Evolutionary conservation across 768 basidiomycete species (phyloP), one percentile per base, ranked within the genome.

Genomic region (Rubroboletus pulcherrimus): DNA sequence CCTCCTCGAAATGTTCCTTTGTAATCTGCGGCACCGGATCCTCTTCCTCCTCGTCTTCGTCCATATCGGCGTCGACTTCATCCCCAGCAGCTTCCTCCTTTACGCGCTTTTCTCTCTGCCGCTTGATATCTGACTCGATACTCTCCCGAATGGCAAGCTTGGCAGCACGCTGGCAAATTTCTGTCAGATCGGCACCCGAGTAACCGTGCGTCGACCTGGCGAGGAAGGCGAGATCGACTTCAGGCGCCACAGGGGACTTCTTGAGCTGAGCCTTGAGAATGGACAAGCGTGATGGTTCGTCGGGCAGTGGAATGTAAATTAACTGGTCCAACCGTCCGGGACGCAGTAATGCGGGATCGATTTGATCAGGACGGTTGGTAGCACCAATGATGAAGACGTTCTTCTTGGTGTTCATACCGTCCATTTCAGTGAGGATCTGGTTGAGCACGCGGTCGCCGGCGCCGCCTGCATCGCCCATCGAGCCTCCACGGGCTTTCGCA

Each of bases 161-260:
- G 53, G 95, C 95, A 5, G 97, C 88, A 49, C 97, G 86, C 74
- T 98, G 96, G 71, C 96, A 98, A 66, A 99, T 96, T 73, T 98
- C 97, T n/a, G 96, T 96, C 63, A 98, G 77, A 84, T 99, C 97
- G 54, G 97, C 97, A 86, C 97, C 97, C 67, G 96, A 98, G 85
- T 89, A 99, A 12, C 97, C 97, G 66, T 98, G 93, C 14, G 96
- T 97, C 72, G 78, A 82, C 83, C 89, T 96, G 51, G 95, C 82
- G 59, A 99, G 79, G 86, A 86, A 98, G 29, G 33, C 31, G 46
- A 98, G 84, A 71, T 97, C 84, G 62, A 99, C 95, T 1, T 86
- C 84, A 17, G 79, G 74, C 17, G 91, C 78, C 49, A 99, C 76
- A 15, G 97, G 97, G 17, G 90, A 93, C 72, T 94, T 95, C 77